Evolutionary conservation across 345 rosid genomes (phyloP).

Genomic region (Acer yangbiense): DNA sequence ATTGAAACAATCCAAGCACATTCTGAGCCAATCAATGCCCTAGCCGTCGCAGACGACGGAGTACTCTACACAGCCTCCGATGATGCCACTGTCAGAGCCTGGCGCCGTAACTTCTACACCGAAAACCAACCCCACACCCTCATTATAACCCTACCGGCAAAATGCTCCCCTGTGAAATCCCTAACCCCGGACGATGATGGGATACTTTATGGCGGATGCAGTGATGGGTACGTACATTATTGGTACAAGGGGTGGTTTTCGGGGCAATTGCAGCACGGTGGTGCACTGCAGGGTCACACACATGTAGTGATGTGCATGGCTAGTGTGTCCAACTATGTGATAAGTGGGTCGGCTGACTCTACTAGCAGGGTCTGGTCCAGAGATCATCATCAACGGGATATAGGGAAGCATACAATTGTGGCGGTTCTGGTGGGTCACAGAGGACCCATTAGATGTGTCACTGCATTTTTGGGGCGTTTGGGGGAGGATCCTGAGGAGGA

Average conservation of each 20-base stretch:
- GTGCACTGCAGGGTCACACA: slow-evolving; percentile 55
- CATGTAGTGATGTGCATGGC: slow-evolving; percentile 56
- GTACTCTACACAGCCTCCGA: slow-evolving; percentile 59
- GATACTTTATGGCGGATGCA: slow-evolving; percentile 55
- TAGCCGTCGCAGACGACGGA: slow-evolving; percentile 36
- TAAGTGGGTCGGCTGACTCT: slow-evolving; percentile 53
- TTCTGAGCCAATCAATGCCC: slow-evolving; percentile 45
- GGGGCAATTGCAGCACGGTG: slow-evolving; percentile 48
- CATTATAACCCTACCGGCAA: slow-evolving; percentile 40
- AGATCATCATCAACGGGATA: slow-evolving; percentile 22
- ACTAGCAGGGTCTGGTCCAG: slow-evolving; percentile 52
- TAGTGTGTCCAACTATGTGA: slow-evolving; percentile 36
- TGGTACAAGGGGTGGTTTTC: slow-evolving; percentile 52
- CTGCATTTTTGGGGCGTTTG: slow-evolving; percentile 28
- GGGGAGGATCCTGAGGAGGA: slow-evolving; percentile 39
- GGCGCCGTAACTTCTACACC: slow-evolving; percentile 42
- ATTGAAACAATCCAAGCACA: slow-evolving; percentile 59
- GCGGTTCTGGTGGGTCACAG: slow-evolving; percentile 45
- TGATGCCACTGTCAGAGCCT: slow-evolving; percentile 49
- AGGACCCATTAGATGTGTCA: slow-evolving; percentile 46
- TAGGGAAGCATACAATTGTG: slow-evolving; percentile 34
- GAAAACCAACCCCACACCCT: slow-evolving; percentile 44
- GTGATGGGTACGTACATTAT: slow-evolving; percentile 50
- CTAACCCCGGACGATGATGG: slow-evolving; percentile 36
- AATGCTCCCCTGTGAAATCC: slow-evolving; percentile 51